Conservation (phyloP, 1,284 basidiomycete genomes). For the Rhodotorula sp. region DNA sequence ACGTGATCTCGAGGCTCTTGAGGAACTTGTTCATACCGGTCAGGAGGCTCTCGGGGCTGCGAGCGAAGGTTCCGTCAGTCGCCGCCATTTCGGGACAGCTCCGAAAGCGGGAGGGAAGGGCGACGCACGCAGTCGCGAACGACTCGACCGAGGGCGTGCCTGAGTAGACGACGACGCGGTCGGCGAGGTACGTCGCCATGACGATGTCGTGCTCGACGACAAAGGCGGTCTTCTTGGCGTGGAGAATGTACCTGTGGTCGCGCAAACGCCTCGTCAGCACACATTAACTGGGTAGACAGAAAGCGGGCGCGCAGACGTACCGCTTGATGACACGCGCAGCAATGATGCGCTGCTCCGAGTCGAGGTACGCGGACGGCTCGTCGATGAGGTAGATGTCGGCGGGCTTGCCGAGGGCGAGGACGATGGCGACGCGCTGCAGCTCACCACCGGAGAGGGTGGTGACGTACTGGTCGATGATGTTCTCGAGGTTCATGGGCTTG, state of each 20-base stretch:
- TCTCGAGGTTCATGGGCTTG: slow-evolving; percentile 89
- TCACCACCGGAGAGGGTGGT: slow-evolving; percentile 96
- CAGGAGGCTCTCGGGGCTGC: slow-evolving; percentile 5
- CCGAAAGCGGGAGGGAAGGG: too few relatives aligned
- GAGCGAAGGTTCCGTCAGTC: neutral
- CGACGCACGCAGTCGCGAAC: slow-evolving; percentile 36
- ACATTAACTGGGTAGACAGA: neutral
- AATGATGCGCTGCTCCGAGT: slow-evolving; percentile 97
- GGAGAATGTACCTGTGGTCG: slow-evolving; percentile 72
- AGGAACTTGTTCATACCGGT: slow-evolving; percentile 71
- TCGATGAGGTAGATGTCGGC: slow-evolving; percentile 85
- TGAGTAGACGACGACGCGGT: slow-evolving; percentile 80
- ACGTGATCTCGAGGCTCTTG: slow-evolving; percentile 88
- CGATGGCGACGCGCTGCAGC: slow-evolving; percentile 91
- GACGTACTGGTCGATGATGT: slow-evolving; percentile 92
- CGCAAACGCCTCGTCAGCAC: neutral
- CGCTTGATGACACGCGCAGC: slow-evolving; percentile 96
- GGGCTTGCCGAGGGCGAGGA: slow-evolving; percentile 70
- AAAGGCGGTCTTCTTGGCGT: slow-evolving; percentile 94
- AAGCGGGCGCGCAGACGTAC: slow-evolving; percentile 54
- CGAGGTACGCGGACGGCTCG: slow-evolving; percentile 70
- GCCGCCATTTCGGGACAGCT: neutral
- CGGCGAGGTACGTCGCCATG: slow-evolving; percentile 86
- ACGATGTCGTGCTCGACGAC: slow-evolving; percentile 98
- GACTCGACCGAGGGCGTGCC: slow-evolving; percentile 37